Conservation (phyloP, 805 yeast genomes). For the Candida montana region DNA sequence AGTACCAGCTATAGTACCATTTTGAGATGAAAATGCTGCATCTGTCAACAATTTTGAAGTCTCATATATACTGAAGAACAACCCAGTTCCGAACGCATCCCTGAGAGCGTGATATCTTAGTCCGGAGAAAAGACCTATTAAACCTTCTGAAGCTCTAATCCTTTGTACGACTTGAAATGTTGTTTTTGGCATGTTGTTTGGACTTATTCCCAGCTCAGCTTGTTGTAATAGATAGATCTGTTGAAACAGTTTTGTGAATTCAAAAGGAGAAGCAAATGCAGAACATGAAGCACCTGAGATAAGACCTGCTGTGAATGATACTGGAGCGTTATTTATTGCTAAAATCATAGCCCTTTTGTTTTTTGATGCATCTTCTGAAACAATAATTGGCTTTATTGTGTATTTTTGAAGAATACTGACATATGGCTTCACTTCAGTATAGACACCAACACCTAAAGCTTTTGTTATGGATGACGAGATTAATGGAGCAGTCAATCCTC, state of each 20-base stretch:
- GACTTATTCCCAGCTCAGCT: conserved; percentile 26
- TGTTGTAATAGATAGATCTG: conserved; percentile 51
- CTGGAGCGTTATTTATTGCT: conserved; percentile 38
- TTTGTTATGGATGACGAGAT: conserved; percentile 60
- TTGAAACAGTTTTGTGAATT: conserved; percentile 74
- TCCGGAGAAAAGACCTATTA: conserved; percentile 67
- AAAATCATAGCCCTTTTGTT: conserved; percentile 7
- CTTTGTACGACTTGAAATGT: conserved; percentile 44
- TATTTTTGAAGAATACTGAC: conserved; percentile 21
- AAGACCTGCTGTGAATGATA: conserved; percentile 38
- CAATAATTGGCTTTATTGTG: conserved; percentile 15
- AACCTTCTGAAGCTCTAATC: conserved; percentile 55
- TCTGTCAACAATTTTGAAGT: conserved; percentile 51
- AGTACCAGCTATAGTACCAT: conserved; percentile 31
- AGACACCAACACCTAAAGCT: conserved; percentile 60
- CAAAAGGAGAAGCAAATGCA: conserved; percentile 75
- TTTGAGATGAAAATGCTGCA: conserved; percentile 14
- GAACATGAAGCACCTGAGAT: conserved; percentile 63
- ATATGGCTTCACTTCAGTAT: conserved; percentile 48
- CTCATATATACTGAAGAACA: conserved; percentile 74
- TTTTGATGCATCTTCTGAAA: conserved; percentile 9
- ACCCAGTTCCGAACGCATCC: conserved; percentile 66
- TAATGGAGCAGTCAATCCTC: conserved; percentile 75
- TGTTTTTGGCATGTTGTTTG: conserved; percentile 28
- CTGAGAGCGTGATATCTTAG: conserved; percentile 60